Percentiles rank a stretch among this genome's conserved stretches.
Conservation (phyloP, 1,284 basidiomycete genomes). For the Pterulicium gracile region DNA sequence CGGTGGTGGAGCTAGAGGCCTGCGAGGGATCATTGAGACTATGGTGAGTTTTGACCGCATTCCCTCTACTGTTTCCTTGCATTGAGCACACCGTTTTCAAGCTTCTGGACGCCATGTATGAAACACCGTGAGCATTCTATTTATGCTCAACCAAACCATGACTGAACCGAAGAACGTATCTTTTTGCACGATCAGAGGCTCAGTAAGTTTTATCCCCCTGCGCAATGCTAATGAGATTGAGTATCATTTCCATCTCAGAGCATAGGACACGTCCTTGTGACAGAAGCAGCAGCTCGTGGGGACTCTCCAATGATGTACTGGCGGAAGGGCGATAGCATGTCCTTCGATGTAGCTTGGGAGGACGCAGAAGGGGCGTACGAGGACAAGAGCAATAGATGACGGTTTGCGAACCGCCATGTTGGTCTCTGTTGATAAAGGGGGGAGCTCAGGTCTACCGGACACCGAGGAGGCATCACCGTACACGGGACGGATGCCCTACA, state of each 20-base stretch:
- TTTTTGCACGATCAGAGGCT: neutral
- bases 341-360: conserved; percentile 43
- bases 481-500: too few species aligned
- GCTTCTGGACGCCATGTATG: conserved; percentile 83
- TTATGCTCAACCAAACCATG: conserved; percentile 4
- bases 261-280: conserved; percentile 52
- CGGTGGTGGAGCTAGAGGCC: conserved; percentile 82
- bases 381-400: neutral
- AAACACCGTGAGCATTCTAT: conserved; percentile 64
- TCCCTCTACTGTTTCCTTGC: conserved; percentile 6
- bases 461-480: too few species aligned
- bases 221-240: conserved; percentile 5
- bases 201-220: neutral
- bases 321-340: conserved; percentile 41
- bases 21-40: conserved; percentile 80
- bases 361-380: conserved; percentile 31
- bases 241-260: conserved; percentile 25
- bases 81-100: conserved; percentile 37
- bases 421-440: too few species aligned
- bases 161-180: too few species aligned
- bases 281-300: conserved; percentile 39
- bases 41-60: neutral
- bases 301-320: conserved; percentile 47
- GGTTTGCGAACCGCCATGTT: too few species aligned
- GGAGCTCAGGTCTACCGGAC: too few species aligned